Evolutionary conservation across 2,329 filamentous ascomycete genomes (phyloP).

Genomic region (Scytalidium sp.): DNA sequence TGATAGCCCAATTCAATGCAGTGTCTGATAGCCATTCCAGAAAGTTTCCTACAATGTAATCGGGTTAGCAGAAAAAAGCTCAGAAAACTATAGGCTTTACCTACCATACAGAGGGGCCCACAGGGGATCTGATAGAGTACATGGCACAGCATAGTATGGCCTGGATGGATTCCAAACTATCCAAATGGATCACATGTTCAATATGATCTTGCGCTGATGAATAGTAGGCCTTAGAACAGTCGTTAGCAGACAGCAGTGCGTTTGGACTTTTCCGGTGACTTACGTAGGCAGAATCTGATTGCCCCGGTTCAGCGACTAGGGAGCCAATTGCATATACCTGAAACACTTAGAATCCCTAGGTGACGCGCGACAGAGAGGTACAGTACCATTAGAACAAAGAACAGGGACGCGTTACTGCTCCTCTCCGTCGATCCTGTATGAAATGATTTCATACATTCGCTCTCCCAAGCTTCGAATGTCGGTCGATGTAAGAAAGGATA

Average conservation of each 20-base stretch:
- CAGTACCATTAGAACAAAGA: constrained; percentile 22
- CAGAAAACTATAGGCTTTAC: constrained; percentile 16
- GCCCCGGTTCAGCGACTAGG: constrained; percentile 6
- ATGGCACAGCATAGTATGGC: constrained; percentile 23
- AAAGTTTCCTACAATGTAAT: constrained; percentile 28
- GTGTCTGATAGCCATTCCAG: constrained; percentile 29
- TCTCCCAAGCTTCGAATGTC: constrained; percentile 19
- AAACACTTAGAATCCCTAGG: constrained; percentile 1
- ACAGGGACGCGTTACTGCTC: constrained; percentile 10
- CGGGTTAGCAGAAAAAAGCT: too few species aligned
- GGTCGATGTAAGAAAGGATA: constrained; percentile 24
- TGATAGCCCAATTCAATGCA: constrained; percentile 32
- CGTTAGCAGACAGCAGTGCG: too few species aligned
- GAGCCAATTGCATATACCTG: constrained; percentile 25
- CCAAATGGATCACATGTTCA: constrained; percentile 16
- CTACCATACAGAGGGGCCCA: constrained; percentile 25
- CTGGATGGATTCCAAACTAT: constrained; percentile 23
- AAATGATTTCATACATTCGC: constrained; percentile 1
- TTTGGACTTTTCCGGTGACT: constrained; percentile 13
- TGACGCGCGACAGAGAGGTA: neutral
- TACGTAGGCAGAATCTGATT: constrained; percentile 15
- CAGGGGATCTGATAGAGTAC: constrained; percentile 20
- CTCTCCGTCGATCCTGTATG: neutral
- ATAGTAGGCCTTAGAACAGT: constrained; percentile 12
- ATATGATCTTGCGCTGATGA: too few species aligned